Evolutionary conservation across 2,329 filamentous ascomycete species (phyloP).

Genomic region (Clarireedia homoeocarpa): DNA sequence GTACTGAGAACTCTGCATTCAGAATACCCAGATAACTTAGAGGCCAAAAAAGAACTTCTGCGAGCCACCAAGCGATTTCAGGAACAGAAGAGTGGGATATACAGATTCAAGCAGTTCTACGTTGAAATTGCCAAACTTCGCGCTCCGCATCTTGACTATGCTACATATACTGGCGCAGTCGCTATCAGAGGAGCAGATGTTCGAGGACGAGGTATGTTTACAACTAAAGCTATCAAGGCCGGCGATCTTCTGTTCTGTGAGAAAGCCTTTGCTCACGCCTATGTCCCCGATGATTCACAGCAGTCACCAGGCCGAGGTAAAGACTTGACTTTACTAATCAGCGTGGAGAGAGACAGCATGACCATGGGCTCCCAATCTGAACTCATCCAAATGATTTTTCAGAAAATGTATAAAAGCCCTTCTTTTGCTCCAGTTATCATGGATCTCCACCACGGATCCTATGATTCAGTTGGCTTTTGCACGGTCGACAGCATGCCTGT

Average conservation of each 20-base stretch:
- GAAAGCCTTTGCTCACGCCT: conserved; percentile 15
- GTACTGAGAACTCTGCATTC: conserved; percentile 6
- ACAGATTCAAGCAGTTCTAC: conserved; percentile 13
- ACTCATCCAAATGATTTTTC: conserved; percentile 8
- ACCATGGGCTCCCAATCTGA: conserved; percentile 5
- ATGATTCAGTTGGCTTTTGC: background rate
- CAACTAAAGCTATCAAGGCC: conserved; percentile 10
- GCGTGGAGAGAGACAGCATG: conserved; percentile 4
- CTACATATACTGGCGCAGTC: conserved; percentile 11
- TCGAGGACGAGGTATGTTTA: conserved; percentile 12
- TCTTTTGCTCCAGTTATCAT: conserved; percentile 9
- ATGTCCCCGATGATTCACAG: background rate
- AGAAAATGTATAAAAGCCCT: conserved; percentile 10
- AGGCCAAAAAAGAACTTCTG: conserved; percentile 1
- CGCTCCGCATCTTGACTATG: conserved; percentile 13
- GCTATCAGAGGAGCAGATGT: conserved; percentile 5
- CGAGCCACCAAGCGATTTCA: conserved; percentile 9
- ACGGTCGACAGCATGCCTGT: conserved; percentile 8
- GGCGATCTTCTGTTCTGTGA: conserved; percentile 16
- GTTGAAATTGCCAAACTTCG: conserved; percentile 7
- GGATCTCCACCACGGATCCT: conserved; percentile 10
- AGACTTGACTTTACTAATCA: conserved; percentile 3
- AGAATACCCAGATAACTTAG: conserved; percentile 6
- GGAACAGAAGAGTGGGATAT: conserved; percentile 13
- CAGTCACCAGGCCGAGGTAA: background rate